Conservation (phyloP, 202 grass and related monocot species). For the Panicum virgatum region DNA sequence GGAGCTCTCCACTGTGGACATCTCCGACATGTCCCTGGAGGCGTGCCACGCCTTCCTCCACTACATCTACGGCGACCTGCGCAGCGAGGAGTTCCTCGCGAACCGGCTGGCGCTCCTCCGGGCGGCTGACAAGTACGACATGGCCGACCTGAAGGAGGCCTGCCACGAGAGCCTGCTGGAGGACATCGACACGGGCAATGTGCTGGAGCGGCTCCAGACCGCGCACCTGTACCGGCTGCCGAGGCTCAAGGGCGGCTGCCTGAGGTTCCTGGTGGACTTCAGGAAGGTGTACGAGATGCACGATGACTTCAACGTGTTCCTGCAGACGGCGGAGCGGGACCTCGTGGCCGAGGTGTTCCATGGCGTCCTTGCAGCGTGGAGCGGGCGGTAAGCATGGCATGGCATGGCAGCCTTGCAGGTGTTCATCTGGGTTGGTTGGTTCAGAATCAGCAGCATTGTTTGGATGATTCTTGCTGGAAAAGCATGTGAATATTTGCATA, state of each 20-base stretch:
- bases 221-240: constrained; percentile 58
- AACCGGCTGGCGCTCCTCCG: constrained; percentile 77
- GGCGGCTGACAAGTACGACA: constrained; percentile 92
- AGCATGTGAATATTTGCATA: constrained; percentile 44
- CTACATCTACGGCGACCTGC: constrained; percentile 82
- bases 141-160: constrained; percentile 73
- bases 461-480: constrained; percentile 28
- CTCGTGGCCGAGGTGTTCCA: constrained; percentile 87
- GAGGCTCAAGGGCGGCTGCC: constrained; percentile 72
- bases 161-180: constrained; percentile 84
- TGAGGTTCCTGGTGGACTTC: constrained; percentile 84
- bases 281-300: constrained; percentile 91
- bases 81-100: constrained; percentile 61
- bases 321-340: constrained; percentile 70
- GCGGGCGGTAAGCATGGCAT: constrained; percentile 49
- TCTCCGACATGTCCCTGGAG: constrained; percentile 80
- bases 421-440: constrained; percentile 8
- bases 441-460: constrained; percentile 25
- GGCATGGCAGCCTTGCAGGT: not conserved
- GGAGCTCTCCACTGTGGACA: constrained; percentile 75
- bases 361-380: constrained; percentile 77
- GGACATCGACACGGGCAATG: constrained; percentile 73
- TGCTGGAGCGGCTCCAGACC: constrained; percentile 72
- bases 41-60: constrained; percentile 78
- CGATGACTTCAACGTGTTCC: constrained; percentile 67